Evolutionary conservation across 371 early-diverging fungal species (phyloP), one percentile per base, ranked within the genome.

Genomic region (Rhizomucor miehei): DNA sequence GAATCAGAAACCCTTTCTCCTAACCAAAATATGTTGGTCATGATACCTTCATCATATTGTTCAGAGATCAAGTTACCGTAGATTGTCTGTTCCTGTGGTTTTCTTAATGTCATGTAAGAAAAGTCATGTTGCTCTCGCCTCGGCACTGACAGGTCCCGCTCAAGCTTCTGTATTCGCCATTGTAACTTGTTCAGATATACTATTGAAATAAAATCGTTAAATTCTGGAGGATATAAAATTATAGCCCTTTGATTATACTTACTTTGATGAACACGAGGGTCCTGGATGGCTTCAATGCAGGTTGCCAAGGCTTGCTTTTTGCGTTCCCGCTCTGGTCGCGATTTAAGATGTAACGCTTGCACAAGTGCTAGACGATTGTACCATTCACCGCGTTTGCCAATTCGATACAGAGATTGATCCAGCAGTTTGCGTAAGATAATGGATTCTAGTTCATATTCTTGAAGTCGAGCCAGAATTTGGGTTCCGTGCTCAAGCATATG

Each of bases 321-420:
- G n/a, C 70, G 71, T 1, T 60, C 6, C 6, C 81, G 75, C 17
- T 67, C 67, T 12, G 58, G 24, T n/a, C 54, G 38, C 5, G 51
- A 48, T 13, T 51, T 59, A 9, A 86, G 50, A 49, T 90, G 80
- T 24, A 68, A 75, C 45, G 73, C 70, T 48, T 86, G 78, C 8
- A 89, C 63, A 12, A 89, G 63, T 0, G 86, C 82, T 3, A 89
- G 65, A 14, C 89, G 75, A 17, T 84, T 80, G 50, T 89, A 89
- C 91, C 91, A 90, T 16, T 68, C 65, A 5, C 91, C 91, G 21
- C 89, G 72, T 46, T 73, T 75, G 10, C 77, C 80, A 3, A 81
- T 51, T 4, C 80, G 73, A 47, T 83, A 90, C 1, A 77, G 52
- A 0, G 54, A 55, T 52, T 90, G 91, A 16, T 75, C 67, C 0